Evolutionary conservation across 2,329 filamentous ascomycete genomes (phyloP), one percentile per base, ranked within the genome.

Genomic region (Hymenoscyphus infarciens): DNA sequence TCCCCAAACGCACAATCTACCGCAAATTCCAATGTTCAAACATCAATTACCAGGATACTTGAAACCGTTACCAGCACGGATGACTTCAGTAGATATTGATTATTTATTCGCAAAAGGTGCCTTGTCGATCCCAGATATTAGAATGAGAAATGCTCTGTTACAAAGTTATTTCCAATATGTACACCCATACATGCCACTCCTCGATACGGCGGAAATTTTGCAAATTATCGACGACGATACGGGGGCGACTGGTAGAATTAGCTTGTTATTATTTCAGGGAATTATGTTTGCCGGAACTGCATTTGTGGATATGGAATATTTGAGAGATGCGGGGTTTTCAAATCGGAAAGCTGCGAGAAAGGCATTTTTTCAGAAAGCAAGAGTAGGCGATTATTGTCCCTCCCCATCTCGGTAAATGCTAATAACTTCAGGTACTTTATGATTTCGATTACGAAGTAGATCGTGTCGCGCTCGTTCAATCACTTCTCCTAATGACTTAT

Each of bases 401-500:
- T 31, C 55, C 19, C 1, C 5, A 35, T 19, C 57, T 55, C 67
- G 22, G 60, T 56, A 69, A 29, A 31, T 49, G 56, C 63, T 68
- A 60, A 67, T 56, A 29, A 60, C 29, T 64, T 63, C 70, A 92
- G 87, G 82, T 95, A 2, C 82, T 98, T 19, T 97, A 97, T 77
- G 93, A 97, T 74, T 96, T 97, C 69, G 94, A 98, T 75, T 96
- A 96, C 75, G 94, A 98, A 76, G 86, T 87, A 54, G 93, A 97
- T 75, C 90, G 93, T 59, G 88, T 97, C 63, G 86, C 92, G 22
- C 83, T 97, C 27, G 92, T 97, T 16, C 94, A 97, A 76, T 89
- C 91, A 4, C 81, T 97, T 25, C 81, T 97, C 27, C 82, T 97
- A 64, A 93, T 97, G 90, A 97, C 93, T 3, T 97, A 96, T 75